These are phyloP conservation scores for Zygotorulaspora florentina DNA, from an alignment of 805 yeast species.

Conservation along the genomic window DNA sequence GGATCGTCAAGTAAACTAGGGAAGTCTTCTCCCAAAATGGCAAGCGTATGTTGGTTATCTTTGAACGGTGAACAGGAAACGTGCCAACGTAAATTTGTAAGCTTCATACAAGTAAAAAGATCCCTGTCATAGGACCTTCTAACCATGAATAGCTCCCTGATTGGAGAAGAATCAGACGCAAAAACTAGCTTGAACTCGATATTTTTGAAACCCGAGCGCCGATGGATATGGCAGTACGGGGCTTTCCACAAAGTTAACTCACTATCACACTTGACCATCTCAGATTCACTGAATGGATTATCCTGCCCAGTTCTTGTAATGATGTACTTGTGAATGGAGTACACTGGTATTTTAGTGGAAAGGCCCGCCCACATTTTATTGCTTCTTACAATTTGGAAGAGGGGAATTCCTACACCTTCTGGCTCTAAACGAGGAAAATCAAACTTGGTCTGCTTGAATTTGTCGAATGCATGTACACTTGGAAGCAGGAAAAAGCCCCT, in stretches of 20 bases:
- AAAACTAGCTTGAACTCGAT: constrained; percentile 7
- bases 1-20: constrained; percentile 6
- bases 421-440: constrained; percentile 5
- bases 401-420: constrained; percentile 20
- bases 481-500: constrained; percentile 16
- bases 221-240: constrained; percentile 14
- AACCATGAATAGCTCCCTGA: constrained; percentile 4
- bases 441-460: constrained; percentile 9
- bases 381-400: constrained; percentile 9
- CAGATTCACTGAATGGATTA: constrained; percentile 12
- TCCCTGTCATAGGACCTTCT: constrained; percentile 8
- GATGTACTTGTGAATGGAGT: constrained; percentile 10
- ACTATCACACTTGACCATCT: constrained; percentile 6
- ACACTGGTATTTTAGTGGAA: constrained; percentile 4
- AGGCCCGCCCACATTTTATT: constrained; percentile 1
- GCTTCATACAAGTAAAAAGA: constrained; percentile 11
- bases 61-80: constrained; percentile 4
- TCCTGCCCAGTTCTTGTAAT: constrained; percentile 5
- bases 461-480: constrained; percentile 16
- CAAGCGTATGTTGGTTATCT: constrained; percentile 12
- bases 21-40: constrained; percentile 5
- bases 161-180: background rate
- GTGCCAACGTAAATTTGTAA: constrained; percentile 15
- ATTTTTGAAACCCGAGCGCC: background rate
- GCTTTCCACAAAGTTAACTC: constrained; percentile 9